Evolutionary conservation across 2,329 filamentous ascomycete species (phyloP).

Genomic region (Dothiorella sarmentorum): DNA sequence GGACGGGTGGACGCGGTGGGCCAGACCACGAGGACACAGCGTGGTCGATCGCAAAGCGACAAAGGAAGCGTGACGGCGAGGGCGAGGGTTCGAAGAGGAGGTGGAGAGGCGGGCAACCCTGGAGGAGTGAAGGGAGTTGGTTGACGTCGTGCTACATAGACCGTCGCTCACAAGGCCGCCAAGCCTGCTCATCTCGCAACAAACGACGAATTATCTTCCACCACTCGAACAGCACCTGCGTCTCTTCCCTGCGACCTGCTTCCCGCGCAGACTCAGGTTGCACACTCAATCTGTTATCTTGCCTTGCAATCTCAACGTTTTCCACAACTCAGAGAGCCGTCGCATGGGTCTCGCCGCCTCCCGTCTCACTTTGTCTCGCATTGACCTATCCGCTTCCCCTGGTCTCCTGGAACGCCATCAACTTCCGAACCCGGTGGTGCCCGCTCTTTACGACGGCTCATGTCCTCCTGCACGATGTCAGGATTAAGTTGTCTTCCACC

Average conservation of each 20-base stretch:
- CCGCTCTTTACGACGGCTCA: neutral
- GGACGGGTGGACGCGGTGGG: conserved; percentile 10
- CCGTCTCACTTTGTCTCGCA: neutral
- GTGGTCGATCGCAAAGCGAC: neutral
- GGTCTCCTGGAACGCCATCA: neutral
- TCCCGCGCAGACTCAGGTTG: neutral
- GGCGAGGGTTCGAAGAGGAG: neutral
- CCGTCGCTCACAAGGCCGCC: neutral
- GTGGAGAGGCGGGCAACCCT: neutral
- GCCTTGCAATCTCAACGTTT: neutral
- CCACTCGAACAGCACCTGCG: neutral
- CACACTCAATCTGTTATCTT: neutral
- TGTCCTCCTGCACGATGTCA: neutral
- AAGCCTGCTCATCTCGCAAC: conserved; percentile 9
- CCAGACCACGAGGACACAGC: conserved; percentile 5
- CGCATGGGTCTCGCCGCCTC: too few relatives aligned
- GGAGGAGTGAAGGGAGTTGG: neutral
- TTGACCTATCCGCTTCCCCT: neutral
- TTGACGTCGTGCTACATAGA: neutral
- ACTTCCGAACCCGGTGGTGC: neutral
- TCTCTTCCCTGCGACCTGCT: neutral
- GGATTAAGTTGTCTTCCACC: neutral
- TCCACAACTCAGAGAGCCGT: too few relatives aligned
- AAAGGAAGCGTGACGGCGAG: neutral
- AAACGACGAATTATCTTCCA: neutral